Evolutionary conservation across 2,329 filamentous ascomycete species (phyloP), one percentile per base, ranked within the genome.

Genomic region (Karstenula rhodostoma): DNA sequence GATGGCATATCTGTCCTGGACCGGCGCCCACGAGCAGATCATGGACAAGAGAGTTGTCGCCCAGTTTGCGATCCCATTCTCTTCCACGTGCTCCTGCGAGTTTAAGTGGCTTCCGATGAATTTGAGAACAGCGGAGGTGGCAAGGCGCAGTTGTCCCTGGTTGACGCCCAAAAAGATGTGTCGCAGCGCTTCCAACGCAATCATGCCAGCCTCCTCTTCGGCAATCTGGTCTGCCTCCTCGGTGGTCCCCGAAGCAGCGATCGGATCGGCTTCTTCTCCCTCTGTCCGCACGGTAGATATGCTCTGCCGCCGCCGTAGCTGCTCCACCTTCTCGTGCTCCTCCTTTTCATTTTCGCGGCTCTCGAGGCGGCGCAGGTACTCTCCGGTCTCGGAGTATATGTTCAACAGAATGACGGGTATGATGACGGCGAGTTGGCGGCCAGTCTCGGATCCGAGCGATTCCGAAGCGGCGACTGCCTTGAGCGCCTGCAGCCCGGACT

Each of bases 1-100:
- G 58, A 98, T 95, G 42, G 94, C 88, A 79, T 96, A 98, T 56
- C 95, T 90, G 73, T 97, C 93, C 76, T 98, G 94, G 1, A 98
- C 94, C 0, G 95, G 93, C 0, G 93, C 90, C 93, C 94, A 98
- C 60, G 88, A 87, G 17, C 93, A 89, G 56, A 94, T 85, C 63
- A 94, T 85, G 70, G 90, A 87, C 75, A 96, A 92, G 53, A 98
- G 84, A 59, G 89, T 90, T 27, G 93, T 90, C 1, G 93, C 90
- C 94, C 94, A 98, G 52, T 87, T 90, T 69, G 57, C 84, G 76
- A 25, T 79, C 80, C 68, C 85, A 82, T 60, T 78, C 73, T 46
- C 89, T 81, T 57, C 65, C 10, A 68, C 59, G 12, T 72, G 57
- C 17, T 73, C 67, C 9, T 70, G 58, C 27, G 68, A 64, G 57